Conservation (phyloP, 139 green algal species). For the Chlorella sp. region DNA sequence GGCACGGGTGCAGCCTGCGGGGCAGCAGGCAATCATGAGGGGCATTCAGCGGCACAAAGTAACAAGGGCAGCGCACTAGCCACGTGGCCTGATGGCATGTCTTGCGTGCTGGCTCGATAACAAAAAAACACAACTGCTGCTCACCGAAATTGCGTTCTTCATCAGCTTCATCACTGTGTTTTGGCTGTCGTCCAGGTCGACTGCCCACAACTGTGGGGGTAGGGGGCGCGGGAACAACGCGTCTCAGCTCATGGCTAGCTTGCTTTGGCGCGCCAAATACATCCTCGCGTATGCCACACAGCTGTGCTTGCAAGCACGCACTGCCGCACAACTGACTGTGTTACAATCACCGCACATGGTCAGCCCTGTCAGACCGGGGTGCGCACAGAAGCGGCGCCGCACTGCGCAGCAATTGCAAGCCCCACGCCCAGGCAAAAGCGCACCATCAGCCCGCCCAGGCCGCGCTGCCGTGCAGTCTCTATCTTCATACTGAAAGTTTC, state of each 20-base stretch:
- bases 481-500: conserved; percentile 38
- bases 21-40: too few species aligned
- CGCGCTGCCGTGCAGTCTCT: not conserved
- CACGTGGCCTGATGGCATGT: too few species aligned
- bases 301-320: too few species aligned
- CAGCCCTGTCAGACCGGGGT: too few species aligned
- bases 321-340: too few species aligned
- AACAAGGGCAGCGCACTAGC: too few species aligned
- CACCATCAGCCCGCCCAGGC: conserved; percentile 38
- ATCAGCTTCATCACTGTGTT: conserved; percentile 24
- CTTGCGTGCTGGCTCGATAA: not conserved
- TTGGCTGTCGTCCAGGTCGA: conserved; percentile 5
- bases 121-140: not conserved
- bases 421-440: not conserved
- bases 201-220: conserved; percentile 16
- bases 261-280: too few species aligned
- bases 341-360: too few species aligned
- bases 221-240: not conserved
- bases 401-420: not conserved
- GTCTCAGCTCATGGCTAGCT: too few species aligned
- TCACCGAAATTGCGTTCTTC: too few species aligned
- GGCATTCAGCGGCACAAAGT: too few species aligned
- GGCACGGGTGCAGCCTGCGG: not conserved
- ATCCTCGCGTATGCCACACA: too few species aligned
- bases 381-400: not conserved